phyloP scores from a whole-genome alignment of 306 rosid genomes.

The Prunus mira region DNA sequence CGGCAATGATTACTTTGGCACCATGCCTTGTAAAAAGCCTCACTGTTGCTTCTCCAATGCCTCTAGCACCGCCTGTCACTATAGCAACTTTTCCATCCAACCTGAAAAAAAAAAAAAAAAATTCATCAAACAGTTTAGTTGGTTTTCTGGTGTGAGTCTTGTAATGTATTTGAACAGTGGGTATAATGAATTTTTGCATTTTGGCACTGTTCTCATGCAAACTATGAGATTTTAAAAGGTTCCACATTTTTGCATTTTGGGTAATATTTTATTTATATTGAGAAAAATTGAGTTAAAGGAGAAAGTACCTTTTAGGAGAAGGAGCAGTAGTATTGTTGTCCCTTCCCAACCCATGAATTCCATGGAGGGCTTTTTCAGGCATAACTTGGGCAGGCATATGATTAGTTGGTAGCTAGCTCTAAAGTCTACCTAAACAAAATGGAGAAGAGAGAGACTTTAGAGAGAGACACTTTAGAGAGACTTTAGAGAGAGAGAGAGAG shows the following conservation, averaged over 20 bases:
- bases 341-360: conserved; percentile 33
- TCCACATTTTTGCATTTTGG: not conserved
- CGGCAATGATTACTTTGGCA: conserved; percentile 77
- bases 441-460: conserved; percentile 11
- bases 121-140: not conserved
- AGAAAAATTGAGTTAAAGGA: not conserved
- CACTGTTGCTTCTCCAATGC: conserved; percentile 81
- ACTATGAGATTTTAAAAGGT: not conserved
- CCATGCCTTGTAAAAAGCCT: conserved; percentile 69
- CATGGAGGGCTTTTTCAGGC: conserved; percentile 55
- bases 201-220: not conserved
- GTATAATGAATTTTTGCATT: not conserved
- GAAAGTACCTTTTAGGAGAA: conserved; percentile 47
- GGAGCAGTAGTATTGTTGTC: conserved; percentile 31
- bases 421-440: not conserved
- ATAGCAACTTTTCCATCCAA: conserved; percentile 87
- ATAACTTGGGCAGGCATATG: conserved; percentile 73
- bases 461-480: conserved; percentile 20
- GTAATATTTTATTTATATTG: not conserved
- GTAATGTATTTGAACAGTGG: not conserved
- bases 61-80: conserved; percentile 80
- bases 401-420: conserved; percentile 15
- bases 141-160: too few relatives aligned
- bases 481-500: conserved; percentile 9
- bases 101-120: conserved; percentile 27